phyloP scores from a whole-genome alignment of 768 basidiomycete genomes.

The Ramaria rubella region DNA sequence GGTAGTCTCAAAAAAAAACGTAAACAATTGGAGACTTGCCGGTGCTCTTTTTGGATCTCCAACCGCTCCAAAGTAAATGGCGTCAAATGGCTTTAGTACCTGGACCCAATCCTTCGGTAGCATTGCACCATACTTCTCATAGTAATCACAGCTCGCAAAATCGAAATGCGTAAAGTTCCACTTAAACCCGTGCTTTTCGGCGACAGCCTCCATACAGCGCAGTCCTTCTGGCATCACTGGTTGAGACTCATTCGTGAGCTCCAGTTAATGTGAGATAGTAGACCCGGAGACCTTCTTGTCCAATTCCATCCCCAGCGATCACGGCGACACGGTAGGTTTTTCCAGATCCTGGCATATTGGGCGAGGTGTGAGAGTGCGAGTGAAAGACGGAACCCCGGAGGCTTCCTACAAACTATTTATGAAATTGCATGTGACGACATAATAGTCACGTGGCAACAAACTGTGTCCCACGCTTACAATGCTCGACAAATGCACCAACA shows the following conservation, averaged over 20 bases:
- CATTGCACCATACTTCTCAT: conserved; percentile 42
- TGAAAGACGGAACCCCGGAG: not conserved
- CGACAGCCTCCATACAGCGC: conserved; percentile 39
- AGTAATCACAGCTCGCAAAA: conserved; percentile 41
- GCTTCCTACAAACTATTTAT: too few relatives aligned
- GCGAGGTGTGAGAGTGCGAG: not conserved
- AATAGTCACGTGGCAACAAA: too few relatives aligned
- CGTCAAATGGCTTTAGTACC: conserved; percentile 35
- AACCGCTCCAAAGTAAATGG: conserved; percentile 44
- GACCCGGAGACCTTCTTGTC: conserved; percentile 33
- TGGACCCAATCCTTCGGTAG: conserved; percentile 38
- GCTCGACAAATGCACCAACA: too few relatives aligned
- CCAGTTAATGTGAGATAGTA: too few relatives aligned
- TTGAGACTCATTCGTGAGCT: not conserved
- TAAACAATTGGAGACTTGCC: not conserved
- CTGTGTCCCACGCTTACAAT: too few relatives aligned
- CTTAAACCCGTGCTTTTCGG: conserved; percentile 37
- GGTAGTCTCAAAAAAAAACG: not conserved
- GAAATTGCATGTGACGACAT: too few relatives aligned
- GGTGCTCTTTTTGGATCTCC: conserved; percentile 30
- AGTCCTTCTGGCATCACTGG: conserved; percentile 41
- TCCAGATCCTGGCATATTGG: conserved; percentile 5
- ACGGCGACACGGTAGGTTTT: conserved; percentile 37
- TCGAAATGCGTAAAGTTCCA: conserved; percentile 40
- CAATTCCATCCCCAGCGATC: conserved; percentile 49